Percentiles rank a stretch among this genome's conserved stretches.
These are phyloP conservation scores for Ambrosia hybrid DNA, from an alignment of 140 eudicot genomes.

Conservation along the genomic window DNA sequence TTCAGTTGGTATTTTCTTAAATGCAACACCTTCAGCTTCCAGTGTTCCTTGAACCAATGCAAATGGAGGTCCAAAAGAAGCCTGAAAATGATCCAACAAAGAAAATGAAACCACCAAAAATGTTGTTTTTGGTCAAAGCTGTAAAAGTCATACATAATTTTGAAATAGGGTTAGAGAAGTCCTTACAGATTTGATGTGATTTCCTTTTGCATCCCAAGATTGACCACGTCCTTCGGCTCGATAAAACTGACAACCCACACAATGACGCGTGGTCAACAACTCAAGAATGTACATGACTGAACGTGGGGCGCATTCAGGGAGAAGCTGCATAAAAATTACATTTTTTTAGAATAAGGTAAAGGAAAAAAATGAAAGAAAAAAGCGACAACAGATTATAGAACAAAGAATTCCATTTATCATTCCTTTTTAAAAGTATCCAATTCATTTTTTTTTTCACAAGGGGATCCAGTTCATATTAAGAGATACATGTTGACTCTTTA, in stretches of 20 bases:
- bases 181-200: conserved; percentile 87
- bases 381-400: not conserved
- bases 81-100: conserved; percentile 49
- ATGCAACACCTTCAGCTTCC: conserved; percentile 62
- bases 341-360: conserved; percentile 7
- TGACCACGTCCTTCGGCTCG: conserved; percentile 90
- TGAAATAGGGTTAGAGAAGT: not conserved
- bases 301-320: conserved; percentile 82
- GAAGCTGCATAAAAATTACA: conserved; percentile 56
- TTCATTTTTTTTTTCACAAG: not conserved
- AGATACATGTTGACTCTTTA: not conserved
- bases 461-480: not conserved
- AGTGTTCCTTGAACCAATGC: conserved; percentile 89
- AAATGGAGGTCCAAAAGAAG: conserved; percentile 88
- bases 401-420: not conserved
- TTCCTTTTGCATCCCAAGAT: conserved; percentile 80
- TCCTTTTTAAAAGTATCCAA: no score
- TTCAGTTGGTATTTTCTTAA: conserved; percentile 48
- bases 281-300: conserved; percentile 78
- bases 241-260: conserved; percentile 89
- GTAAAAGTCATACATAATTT: not conserved
- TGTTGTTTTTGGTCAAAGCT: not conserved
- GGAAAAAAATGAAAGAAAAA: not conserved
- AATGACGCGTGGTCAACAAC: conserved; percentile 71
- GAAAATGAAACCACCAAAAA: not conserved